Conservation (phyloP, 2,329 filamentous ascomycete species). For the Phyllosticta citrichinensis region DNA sequence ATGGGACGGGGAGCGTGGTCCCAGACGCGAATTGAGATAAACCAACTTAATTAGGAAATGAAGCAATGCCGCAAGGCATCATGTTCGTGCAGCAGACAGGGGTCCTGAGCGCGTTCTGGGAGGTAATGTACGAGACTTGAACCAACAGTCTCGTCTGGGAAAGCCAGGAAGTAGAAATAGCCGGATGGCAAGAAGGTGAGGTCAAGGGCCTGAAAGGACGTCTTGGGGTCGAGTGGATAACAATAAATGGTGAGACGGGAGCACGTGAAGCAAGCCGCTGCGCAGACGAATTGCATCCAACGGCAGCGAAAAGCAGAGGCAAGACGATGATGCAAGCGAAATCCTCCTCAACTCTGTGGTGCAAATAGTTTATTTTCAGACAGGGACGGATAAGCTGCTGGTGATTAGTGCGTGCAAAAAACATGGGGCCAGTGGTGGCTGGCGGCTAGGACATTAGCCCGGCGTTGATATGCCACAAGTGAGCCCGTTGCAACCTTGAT, state of each 20-base stretch:
- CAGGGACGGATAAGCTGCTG: not conserved
- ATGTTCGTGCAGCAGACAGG: not conserved
- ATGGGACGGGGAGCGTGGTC: not conserved
- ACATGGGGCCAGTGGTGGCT: not conserved
- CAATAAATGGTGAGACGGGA: not conserved
- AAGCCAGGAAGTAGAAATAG: not conserved
- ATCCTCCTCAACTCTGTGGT: not conserved
- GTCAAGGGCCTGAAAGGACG: not conserved
- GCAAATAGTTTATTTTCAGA: not conserved
- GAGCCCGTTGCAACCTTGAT: not conserved
- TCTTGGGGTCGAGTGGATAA: not conserved
- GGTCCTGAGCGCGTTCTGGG: not conserved
- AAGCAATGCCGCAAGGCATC: not conserved
- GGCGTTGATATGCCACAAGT: not conserved
- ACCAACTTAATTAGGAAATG: not conserved
- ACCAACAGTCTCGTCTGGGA: not conserved
- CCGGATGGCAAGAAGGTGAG: not conserved
- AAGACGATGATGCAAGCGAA: not conserved
- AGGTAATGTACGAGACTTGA: not conserved
- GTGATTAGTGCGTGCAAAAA: not conserved
- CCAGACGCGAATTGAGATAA: not conserved
- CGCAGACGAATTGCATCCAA: not conserved
- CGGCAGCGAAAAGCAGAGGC: not conserved
- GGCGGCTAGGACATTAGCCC: not conserved
- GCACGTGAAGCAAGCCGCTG: not conserved